Evolutionary conservation across 2,329 filamentous ascomycete genomes (phyloP), one percentile per base, ranked within the genome.

Genomic region (Rhinocladiella mackenziei): DNA sequence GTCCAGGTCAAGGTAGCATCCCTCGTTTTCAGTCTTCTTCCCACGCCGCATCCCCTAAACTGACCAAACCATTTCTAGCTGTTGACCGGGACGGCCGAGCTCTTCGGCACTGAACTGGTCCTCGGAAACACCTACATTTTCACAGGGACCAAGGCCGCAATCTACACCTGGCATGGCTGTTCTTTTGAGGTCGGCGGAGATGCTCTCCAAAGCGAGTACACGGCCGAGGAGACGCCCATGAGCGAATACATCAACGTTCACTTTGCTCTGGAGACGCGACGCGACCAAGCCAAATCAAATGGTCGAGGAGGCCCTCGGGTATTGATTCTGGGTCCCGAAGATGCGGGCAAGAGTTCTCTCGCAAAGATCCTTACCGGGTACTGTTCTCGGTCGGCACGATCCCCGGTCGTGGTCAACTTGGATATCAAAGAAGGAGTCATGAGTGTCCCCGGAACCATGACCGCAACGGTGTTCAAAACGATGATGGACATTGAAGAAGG

Each of bases 101-200:
- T 94, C 60, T 95, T 97, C 62, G 92, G 92, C 62, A 89, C 91
- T 43, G 92, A 98, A 69, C 83, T 98, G 31, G 89, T 89, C 8
- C 76, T 79, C 7, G 84, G 84, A 44, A 84, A 84, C 39, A 75
- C 78, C 7, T 97, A 97, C 70, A 82, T 75, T 22, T 91, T 98
- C 65, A 76, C 78, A 33, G 86, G 87, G 43, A 78, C 78, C 56
- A 94, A 94, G 70, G 85, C 86, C 45, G 89, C 91, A 50, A 84
- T 98, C 59, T 86, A 86, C 65, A 94, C 89, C 38, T 95, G 88
- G 84, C 81, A 91, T 60, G 91, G 92, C 58, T 96, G 89, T 67
- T 81, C 81, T 40, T 70, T 98, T 49, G 86, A 96, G 65, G 74
- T 96, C 47, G 79, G 75, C 31, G 82, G 83, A 2, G 68, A 70